phyloP scores from a whole-genome alignment of 768 basidiomycete genomes.

The Rhizopogon rudus region DNA sequence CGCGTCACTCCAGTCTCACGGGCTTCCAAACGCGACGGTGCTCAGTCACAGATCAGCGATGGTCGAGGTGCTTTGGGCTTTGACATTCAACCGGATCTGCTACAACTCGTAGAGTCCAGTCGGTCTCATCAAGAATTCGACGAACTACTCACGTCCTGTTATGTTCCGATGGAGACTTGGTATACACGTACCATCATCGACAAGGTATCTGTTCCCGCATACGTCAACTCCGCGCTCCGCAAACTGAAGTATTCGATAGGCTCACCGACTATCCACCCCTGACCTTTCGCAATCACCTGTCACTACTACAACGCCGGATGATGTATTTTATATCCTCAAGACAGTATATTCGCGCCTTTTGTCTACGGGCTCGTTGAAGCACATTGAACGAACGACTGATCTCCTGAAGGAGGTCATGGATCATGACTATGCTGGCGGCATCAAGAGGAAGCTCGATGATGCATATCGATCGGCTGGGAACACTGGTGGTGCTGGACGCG shows the following conservation, averaged over 20 bases:
- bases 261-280: constrained; percentile 76
- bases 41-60: not conserved
- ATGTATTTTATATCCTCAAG: constrained; percentile 95
- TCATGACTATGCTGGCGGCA: constrained; percentile 72
- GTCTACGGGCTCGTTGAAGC: constrained; percentile 64
- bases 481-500: constrained; percentile 41
- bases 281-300: constrained; percentile 62
- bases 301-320: constrained; percentile 81
- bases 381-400: constrained; percentile 53
- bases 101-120: constrained; percentile 39
- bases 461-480: constrained; percentile 60
- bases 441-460: constrained; percentile 84
- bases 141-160: constrained; percentile 65
- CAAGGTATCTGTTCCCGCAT: constrained; percentile 49
- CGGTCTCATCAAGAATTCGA: constrained; percentile 58
- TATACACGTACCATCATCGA: constrained; percentile 83
- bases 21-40: not conserved
- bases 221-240: not conserved
- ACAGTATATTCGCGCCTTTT: constrained; percentile 72
- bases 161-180: constrained; percentile 89
- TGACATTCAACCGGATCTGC: constrained; percentile 4
- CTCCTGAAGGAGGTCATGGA: constrained; percentile 75
- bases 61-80: too few species aligned
- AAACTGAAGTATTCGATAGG: constrained; percentile 41
- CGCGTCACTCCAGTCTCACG: not conserved